phyloP scores from a whole-genome alignment of 2,329 filamentous ascomycete species.

The Mycosphaerella arachidis region DNA sequence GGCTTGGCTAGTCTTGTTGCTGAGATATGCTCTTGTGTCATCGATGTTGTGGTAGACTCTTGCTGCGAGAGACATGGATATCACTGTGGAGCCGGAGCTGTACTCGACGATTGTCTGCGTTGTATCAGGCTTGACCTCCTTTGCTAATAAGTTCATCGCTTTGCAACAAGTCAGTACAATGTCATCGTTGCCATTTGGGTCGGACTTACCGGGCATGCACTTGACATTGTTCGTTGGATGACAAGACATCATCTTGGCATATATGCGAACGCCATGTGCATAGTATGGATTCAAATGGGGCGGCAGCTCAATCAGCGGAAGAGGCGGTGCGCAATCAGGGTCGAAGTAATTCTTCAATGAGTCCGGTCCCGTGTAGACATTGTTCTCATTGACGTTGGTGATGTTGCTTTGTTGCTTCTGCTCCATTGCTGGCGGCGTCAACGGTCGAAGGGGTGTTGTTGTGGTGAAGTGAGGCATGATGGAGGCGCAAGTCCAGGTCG shows the following conservation, averaged over 20 bases:
- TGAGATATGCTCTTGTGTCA: conserved; percentile 53
- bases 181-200: not conserved
- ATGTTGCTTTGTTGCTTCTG: not conserved
- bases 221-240: conserved; percentile 64
- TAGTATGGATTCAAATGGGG: conserved; percentile 53
- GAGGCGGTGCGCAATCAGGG: conserved; percentile 53
- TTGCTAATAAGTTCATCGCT: conserved; percentile 16
- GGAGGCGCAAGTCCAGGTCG: not conserved
- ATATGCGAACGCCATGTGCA: conserved; percentile 57
- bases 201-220: conserved; percentile 50
- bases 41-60: conserved; percentile 49
- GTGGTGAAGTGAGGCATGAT: not conserved
- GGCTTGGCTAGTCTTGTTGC: conserved; percentile 54
- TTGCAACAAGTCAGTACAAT: not conserved
- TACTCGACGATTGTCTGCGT: conserved; percentile 56
- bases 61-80: conserved; percentile 55
- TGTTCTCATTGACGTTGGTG: conserved; percentile 28
- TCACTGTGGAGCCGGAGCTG: conserved; percentile 59
- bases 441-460: not conserved
- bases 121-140: conserved; percentile 13
- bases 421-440: not conserved
- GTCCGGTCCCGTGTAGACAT: conserved; percentile 56
- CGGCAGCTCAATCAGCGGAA: conserved; percentile 60
- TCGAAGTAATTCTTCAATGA: conserved; percentile 57
- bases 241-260: conserved; percentile 63